These are phyloP conservation scores for Melocanna baccifera DNA, from an alignment of 176 grass and related monocot genomes.

Conservation along the genomic window DNA sequence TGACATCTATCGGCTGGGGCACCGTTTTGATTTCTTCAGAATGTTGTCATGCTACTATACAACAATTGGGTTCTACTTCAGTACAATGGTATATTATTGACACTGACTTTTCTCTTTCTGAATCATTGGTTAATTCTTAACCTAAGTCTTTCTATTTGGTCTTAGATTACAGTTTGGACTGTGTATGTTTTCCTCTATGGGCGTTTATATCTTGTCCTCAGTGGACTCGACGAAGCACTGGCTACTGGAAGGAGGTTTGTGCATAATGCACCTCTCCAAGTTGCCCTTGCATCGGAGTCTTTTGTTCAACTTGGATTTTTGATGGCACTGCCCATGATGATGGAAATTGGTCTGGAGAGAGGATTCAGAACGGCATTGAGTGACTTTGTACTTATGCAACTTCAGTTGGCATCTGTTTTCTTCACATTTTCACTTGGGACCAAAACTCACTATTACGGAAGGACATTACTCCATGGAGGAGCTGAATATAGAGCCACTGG, in stretches of 20 bases:
- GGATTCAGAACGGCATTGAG: conserved; percentile 95
- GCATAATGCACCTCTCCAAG: conserved; percentile 83
- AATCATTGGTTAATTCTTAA: neutral
- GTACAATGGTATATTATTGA: conserved; percentile 67
- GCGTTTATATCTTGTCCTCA: conserved; percentile 90
- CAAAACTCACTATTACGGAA: conserved; percentile 96
- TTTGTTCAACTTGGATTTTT: conserved; percentile 95
- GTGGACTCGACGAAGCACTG: conserved; percentile 81
- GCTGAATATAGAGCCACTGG: conserved; percentile 96
- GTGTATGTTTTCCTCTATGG: conserved; percentile 99
- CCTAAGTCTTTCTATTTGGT: conserved; percentile 13
- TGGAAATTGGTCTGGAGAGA: conserved; percentile 94
- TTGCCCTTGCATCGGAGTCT: conserved; percentile 91
- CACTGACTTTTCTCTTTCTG: neutral
- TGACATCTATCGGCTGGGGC: conserved; percentile 88
- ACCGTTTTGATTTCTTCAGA: conserved; percentile 98
- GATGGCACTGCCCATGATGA: conserved; percentile 99
- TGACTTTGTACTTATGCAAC: conserved; percentile 97
- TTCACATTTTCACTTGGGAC: conserved; percentile 98
- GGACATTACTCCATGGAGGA: conserved; percentile 91
- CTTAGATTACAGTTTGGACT: conserved; percentile 82
- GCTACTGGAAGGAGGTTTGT: conserved; percentile 73
- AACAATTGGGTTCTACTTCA: conserved; percentile 97
- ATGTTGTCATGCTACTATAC: conserved; percentile 99
- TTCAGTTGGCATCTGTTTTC: conserved; percentile 96